Conservation (phyloP, 345 rosid genomes). For the Garcia nutans region DNA sequence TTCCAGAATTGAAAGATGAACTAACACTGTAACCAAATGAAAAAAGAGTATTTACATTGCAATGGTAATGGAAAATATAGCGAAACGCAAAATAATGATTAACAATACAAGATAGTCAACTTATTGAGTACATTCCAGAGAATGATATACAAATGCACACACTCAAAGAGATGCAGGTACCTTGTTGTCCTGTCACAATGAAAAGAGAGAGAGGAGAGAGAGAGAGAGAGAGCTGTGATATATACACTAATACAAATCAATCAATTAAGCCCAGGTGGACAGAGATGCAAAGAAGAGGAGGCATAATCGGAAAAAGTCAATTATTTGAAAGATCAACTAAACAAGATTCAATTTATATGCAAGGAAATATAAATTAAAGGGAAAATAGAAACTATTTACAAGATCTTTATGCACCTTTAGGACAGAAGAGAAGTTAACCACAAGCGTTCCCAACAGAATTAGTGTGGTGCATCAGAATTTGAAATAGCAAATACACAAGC, state of each 20-base stretch:
- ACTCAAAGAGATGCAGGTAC: neutral
- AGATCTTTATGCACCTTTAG: neutral
- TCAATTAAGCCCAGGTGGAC: neutral
- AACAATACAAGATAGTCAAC: neutral
- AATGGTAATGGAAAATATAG: neutral
- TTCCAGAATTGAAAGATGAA: neutral
- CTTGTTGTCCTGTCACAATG: neutral
- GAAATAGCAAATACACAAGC: slow-evolving; percentile 19
- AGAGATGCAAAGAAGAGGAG: slow-evolving; percentile 7
- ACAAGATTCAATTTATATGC: neutral
- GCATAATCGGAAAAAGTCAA: neutral
- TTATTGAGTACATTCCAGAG: neutral
- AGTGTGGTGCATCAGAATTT: neutral
- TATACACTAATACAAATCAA: slow-evolving; percentile 4
- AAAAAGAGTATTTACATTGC: neutral
- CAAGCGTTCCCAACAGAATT: neutral
- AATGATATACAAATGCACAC: neutral
- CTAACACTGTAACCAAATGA: neutral
- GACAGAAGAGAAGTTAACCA: neutral
- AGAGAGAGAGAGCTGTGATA: neutral
- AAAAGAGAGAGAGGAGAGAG: neutral
- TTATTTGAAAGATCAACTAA: neutral
- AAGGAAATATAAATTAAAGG: neutral
- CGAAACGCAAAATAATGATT: neutral
- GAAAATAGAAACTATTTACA: neutral